A percentile compares a stretch with the other conserved stretches of the same genome.
These are phyloP conservation scores for Gentiana macrophylla DNA, from an alignment of 257 asterid genomes.

Conservation along the genomic window DNA sequence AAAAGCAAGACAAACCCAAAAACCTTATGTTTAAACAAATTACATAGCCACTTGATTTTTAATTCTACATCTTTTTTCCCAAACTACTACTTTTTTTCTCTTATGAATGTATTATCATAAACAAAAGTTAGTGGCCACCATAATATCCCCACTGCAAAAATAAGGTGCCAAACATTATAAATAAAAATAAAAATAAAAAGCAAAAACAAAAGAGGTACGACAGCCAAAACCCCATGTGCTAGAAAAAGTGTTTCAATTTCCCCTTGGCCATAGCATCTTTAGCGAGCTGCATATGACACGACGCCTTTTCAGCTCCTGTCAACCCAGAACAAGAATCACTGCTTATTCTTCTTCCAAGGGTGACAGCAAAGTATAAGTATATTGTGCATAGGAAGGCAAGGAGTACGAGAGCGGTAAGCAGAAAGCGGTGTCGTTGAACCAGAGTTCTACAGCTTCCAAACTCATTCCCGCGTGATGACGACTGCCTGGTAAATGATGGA, in stretches of 20 bases:
- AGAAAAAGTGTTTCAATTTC: slow-evolving; percentile 31
- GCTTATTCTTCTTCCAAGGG: slow-evolving; percentile 17
- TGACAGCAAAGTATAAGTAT: slow-evolving; percentile 44
- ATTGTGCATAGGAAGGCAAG: slow-evolving; percentile 41
- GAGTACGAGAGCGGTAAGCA: slow-evolving; percentile 34
- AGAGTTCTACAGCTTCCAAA: slow-evolving; percentile 26
- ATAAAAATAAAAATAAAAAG: not conserved
- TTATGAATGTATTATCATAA: no score
- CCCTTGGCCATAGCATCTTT: slow-evolving; percentile 29
- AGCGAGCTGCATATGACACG: slow-evolving; percentile 30
- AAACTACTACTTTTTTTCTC: no score
- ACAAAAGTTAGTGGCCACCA: no score
- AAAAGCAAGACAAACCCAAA: no score
- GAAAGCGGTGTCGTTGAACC: slow-evolving; percentile 38
- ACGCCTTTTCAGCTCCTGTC: slow-evolving; percentile 25
- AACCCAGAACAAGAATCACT: slow-evolving; percentile 23
- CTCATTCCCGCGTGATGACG: slow-evolving; percentile 25
- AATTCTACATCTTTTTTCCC: no score
- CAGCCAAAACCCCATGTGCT: slow-evolving; percentile 4
- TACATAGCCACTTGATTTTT: no score
- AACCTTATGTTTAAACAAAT: no score
- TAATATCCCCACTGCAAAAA: no score
- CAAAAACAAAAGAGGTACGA: not conserved
- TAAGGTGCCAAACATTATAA: no score
- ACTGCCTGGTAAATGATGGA: slow-evolving; percentile 17